These are phyloP conservation scores for Venturia pyrina DNA, from an alignment of 2,329 filamentous ascomycete genomes.

Conservation along the genomic window DNA sequence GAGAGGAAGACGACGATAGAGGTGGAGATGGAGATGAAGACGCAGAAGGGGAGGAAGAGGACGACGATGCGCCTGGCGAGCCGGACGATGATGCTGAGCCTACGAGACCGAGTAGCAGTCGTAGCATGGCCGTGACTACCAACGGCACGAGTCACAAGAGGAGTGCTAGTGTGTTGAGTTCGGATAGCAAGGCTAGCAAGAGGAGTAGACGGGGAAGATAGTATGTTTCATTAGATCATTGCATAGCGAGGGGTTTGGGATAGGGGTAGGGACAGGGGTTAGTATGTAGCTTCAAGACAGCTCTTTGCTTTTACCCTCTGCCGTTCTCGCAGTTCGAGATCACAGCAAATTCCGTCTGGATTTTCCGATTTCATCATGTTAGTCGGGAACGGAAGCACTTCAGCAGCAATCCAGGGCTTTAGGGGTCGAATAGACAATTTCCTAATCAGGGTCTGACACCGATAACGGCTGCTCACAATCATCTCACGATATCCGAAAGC, in stretches of 20 bases:
- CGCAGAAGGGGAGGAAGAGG: conserved; percentile 20
- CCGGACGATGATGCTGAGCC: conserved; percentile 16
- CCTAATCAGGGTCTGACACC: no score
- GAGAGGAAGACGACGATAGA: conserved; percentile 14
- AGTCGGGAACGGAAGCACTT: no score
- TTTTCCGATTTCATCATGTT: no score
- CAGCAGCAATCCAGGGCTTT: no score
- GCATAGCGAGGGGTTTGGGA: not conserved
- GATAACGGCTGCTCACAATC: no score
- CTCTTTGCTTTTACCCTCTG: not conserved
- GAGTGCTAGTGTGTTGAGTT: conserved; percentile 72
- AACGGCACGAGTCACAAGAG: conserved; percentile 50
- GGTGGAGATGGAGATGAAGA: conserved; percentile 17
- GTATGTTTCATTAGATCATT: not conserved
- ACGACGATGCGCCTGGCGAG: conserved; percentile 16
- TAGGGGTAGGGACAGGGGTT: not conserved
- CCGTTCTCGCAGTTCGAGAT: not conserved
- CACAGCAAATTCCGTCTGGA: no score
- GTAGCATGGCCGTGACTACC: conserved; percentile 7
- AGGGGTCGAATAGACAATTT: no score
- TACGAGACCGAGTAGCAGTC: conserved; percentile 12
- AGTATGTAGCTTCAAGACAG: not conserved
- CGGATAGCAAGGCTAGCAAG: conserved; percentile 21
- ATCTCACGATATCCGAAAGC: no score
- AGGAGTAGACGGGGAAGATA: conserved; percentile 5